Conservation (phyloP, 352 stramenopile species). For the Phytopythium sindhum region DNA sequence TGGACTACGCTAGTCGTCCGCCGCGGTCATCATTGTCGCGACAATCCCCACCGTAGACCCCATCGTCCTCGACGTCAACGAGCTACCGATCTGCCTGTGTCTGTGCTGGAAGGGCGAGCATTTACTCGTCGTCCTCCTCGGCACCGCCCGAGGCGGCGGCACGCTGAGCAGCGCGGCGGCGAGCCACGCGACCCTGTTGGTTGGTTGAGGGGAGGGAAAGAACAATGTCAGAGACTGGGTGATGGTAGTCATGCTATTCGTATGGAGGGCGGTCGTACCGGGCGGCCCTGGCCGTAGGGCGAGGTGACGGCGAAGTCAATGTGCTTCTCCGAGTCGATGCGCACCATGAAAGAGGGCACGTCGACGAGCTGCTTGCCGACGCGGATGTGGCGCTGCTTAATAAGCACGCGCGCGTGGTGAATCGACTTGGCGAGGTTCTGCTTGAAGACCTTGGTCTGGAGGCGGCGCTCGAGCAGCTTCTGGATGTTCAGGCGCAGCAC, state of each 20-base stretch:
- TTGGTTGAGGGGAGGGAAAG: neutral
- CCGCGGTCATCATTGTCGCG: neutral
- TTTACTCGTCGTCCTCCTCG: conserved; percentile 84
- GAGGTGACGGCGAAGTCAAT: conserved; percentile 99
- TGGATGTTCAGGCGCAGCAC: conserved; percentile 98
- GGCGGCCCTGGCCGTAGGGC: conserved; percentile 96
- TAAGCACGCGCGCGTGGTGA: conserved; percentile 99
- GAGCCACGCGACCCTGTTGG: conserved; percentile 91
- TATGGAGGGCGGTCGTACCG: conserved; percentile 27
- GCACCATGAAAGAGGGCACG: conserved; percentile 98
- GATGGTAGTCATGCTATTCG: neutral
- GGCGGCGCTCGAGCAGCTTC: conserved; percentile 97
- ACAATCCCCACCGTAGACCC: neutral
- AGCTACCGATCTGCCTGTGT: neutral
- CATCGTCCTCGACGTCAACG: conserved; percentile 6
- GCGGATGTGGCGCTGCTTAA: conserved; percentile 99
- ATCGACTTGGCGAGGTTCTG: conserved; percentile 99
- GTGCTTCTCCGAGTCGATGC: conserved; percentile 98
- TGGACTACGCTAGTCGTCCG: conserved; percentile 4
- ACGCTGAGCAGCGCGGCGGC: conserved; percentile 92
- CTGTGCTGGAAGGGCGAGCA: conserved; percentile 13
- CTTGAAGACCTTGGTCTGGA: conserved; percentile 99
- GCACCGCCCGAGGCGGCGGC: conserved; percentile 88
- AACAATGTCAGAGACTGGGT: neutral
- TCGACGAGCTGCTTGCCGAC: conserved; percentile 99